Conservation (phyloP, 441 rosid genomes). For the Gossypium schwendimanii region DNA sequence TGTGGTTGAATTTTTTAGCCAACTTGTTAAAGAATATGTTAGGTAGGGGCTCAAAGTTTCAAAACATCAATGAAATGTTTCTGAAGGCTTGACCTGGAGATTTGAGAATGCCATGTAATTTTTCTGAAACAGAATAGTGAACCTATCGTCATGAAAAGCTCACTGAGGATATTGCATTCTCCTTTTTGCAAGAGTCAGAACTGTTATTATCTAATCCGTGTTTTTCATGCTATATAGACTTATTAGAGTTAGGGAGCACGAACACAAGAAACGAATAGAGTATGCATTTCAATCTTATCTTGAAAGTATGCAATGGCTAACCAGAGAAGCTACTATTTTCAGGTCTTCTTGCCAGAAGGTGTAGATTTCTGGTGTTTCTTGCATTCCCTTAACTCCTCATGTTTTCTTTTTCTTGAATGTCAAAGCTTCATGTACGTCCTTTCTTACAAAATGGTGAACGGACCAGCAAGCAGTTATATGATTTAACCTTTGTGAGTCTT, state of each 20-base stretch:
- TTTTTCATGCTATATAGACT: neutral
- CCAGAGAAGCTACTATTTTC: neutral
- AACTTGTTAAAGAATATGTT: neutral
- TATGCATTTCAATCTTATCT: neutral
- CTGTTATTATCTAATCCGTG: neutral
- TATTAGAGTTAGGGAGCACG: neutral
- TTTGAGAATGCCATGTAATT: neutral
- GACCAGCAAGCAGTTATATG: neutral
- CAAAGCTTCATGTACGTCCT: neutral
- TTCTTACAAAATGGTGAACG: neutral
- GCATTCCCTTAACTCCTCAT: neutral
- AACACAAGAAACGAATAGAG: neutral
- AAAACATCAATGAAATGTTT: neutral
- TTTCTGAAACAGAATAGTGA: neutral
- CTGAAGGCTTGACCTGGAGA: neutral
- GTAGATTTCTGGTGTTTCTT: neutral
- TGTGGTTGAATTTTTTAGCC: neutral
- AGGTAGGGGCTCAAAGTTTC: neutral
- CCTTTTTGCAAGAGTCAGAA: neutral
- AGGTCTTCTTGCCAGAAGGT: neutral
- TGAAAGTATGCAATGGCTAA: neutral
- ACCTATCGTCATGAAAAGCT: neutral
- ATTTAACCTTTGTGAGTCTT: neutral
- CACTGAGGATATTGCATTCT: neutral
- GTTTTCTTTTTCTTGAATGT: neutral